Evolutionary conservation across 352 stramenopile genomes (phyloP).

Genomic region (Bremia lactucae): DNA sequence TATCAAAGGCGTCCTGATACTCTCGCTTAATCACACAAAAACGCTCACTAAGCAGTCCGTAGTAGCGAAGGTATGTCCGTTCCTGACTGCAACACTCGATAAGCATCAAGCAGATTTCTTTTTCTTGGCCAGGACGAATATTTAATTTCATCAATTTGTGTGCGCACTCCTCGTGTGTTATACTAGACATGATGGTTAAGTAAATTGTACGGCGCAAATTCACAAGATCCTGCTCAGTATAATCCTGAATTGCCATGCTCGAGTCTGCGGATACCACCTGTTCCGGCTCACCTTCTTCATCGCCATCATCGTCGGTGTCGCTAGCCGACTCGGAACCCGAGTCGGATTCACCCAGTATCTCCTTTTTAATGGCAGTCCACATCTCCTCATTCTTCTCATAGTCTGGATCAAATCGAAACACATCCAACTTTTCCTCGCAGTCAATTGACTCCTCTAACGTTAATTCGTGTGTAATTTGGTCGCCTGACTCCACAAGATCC

Average conservation of each 20-base stretch:
- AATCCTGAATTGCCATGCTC: conserved; percentile 87
- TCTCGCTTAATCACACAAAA: conserved; percentile 95
- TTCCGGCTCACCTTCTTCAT: conserved; percentile 25
- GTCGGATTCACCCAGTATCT: conserved; percentile 93
- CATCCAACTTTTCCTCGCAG: conserved; percentile 92
- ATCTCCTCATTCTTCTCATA: conserved; percentile 95
- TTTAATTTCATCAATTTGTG: conserved; percentile 98
- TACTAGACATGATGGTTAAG: conserved; percentile 98
- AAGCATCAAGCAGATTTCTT: conserved; percentile 98
- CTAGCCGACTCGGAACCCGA: conserved; percentile 57
- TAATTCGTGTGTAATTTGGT: conserved; percentile 98
- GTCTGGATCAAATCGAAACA: conserved; percentile 92
- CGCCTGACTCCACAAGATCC: conserved; percentile 95
- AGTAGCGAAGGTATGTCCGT: conserved; percentile 94
- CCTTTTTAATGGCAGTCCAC: conserved; percentile 92
- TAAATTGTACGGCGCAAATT: conserved; percentile 98
- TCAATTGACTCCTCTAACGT: conserved; percentile 94
- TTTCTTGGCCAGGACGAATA: conserved; percentile 92
- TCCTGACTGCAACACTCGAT: conserved; percentile 99
- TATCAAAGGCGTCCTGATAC: conserved; percentile 93
- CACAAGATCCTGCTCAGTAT: conserved; percentile 96
- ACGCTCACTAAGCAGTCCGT: conserved; percentile 92
- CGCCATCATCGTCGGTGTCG: conserved; percentile 45
- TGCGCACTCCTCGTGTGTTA: conserved; percentile 97
- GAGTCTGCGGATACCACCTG: conserved; percentile 11